Base-by-base conservation (phyloP, 2,329 filamentous ascomycete genomes). In the Pseudopyrenochaeta lycopersici region DNA sequence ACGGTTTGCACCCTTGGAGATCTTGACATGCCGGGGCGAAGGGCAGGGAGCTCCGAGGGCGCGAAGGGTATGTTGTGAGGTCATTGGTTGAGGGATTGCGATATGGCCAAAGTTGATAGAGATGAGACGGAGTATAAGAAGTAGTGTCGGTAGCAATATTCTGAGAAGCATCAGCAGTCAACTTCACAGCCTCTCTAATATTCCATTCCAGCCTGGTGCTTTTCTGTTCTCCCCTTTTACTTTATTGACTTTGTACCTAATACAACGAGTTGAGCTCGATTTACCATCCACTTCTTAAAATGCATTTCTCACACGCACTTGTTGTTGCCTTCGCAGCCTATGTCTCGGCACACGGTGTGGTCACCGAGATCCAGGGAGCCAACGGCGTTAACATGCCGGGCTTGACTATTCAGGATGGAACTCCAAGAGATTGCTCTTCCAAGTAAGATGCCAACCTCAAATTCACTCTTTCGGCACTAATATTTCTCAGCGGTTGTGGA, bases 341-440 rank as follows among this genome's bases (percentile, higher is more conserved):
- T 62, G 79, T 81, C 63, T 82, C 82, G 35, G 84, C 82, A 36
- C 85, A 88, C 72, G 85, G 85, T 67, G 76, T 86, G 23, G 77
- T 88, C 59, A 81, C 82, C 59, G 75, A 80, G 23, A 78, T 88
- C 60, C 72, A 80, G 54, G 86, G 86, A 40, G 84, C 85, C 58
- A 88, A 89, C 62, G 82, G 82, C 48, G 85, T 88, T 32, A 79
- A 68, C 52, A 88, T 88, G 85, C 84, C 85, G 15, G 86, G 83
- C 64, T 79, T 88, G 39, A 82, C 64, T 81, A 83, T 89, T 52
- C 81, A 81, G 40, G 87, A 90, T 56, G 87, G 86, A 64, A 89
- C 87, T 56, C 88, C 87, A 44, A 85, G 88, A 66, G 87, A 90
- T 75, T 90, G 88, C 75, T 80, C 84, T 49, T 80, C 79, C 64